These are phyloP conservation scores for Ceratobasidium sp. DNA, from an alignment of 1,284 basidiomycete genomes.

Conservation along the genomic window DNA sequence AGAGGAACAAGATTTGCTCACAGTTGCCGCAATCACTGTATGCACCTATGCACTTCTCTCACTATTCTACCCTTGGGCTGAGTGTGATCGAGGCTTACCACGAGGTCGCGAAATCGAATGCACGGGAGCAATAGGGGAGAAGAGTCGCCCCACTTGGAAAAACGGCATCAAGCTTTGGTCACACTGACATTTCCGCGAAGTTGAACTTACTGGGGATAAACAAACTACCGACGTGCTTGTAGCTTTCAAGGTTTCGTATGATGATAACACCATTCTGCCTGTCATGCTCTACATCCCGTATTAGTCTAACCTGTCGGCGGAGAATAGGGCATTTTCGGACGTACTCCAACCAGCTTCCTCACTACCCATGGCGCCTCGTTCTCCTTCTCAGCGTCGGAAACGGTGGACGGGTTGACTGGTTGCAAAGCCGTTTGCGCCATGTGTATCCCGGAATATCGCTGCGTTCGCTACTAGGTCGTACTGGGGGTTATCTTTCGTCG, in stretches of 20 bases:
- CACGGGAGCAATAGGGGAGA: slow-evolving; percentile 71
- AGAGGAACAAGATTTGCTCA: slow-evolving; percentile 52
- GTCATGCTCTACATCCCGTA: slow-evolving; percentile 65
- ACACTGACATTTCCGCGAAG: neutral
- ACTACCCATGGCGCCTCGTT: slow-evolving; percentile 71
- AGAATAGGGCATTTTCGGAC: slow-evolving; percentile 49
- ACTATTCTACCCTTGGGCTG: neutral
- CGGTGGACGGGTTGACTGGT: slow-evolving; percentile 65
- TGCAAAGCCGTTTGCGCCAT: slow-evolving; percentile 56
- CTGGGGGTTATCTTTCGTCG: too few species aligned
- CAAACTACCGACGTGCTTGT: slow-evolving; percentile 69
- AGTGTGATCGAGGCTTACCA: slow-evolving; percentile 47
- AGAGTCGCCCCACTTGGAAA: slow-evolving; percentile 68
- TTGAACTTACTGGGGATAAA: slow-evolving; percentile 65
- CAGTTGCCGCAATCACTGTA: slow-evolving; percentile 68
- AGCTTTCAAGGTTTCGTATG: slow-evolving; percentile 69
- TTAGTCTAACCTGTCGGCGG: neutral
- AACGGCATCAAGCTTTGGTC: slow-evolving; percentile 1
- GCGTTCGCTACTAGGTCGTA: neutral
- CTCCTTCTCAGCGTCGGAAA: slow-evolving; percentile 62
- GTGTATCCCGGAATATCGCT: neutral
- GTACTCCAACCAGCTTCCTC: slow-evolving; percentile 69
- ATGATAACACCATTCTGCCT: slow-evolving; percentile 71
- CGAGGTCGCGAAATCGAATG: slow-evolving; percentile 71
- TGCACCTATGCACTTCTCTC: slow-evolving; percentile 54